Evolutionary conservation across 2,329 filamentous ascomycete species (phyloP), one percentile per base, ranked within the genome.

Genomic region (Alternaria incomplexa): DNA sequence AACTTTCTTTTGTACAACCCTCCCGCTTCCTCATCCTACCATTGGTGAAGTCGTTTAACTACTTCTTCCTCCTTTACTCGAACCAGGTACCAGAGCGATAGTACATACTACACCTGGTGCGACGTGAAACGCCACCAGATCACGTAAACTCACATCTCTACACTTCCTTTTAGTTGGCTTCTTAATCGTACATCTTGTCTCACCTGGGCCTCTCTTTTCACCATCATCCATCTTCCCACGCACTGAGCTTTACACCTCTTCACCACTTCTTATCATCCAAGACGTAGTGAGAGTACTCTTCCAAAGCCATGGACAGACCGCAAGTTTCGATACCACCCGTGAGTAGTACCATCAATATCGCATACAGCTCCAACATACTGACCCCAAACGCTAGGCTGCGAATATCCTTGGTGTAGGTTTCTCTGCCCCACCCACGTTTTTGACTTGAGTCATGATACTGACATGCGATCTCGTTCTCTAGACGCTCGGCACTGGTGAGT

Each of bases 401-500:
- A 78, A 76, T 61, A 67, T 81, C 32, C 75, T 81, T 47, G 79
- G 79, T 53, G 79, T 81, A 74, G 56, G 79, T 69, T 25, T 46
- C 28, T 23, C 25, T 22, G 43, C 61, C 53, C 40, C 56, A 43
- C 40, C 32, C 30, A 40, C 48, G 13, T 17, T 40, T 22, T 23
- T 30, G 10, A 12, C 43, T 55, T 32, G 36, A 61, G 50, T 52
- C 28, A 57, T 51, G 26, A 61, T 63, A 52, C 71, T 76, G 61
- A 75, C 56, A 43, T 26, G 13, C 4, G 8, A 46, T 43, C 36
- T 26, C 43, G 17, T 23, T 56, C 48, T 45, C 47, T 62, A 81
- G 79, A 81, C 78, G 15, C 74, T 81, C 13, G 79, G 79, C 56
- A 81, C 79, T 71, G 73, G 77, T 79, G 58, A 63, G 73, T 69